Base-by-base conservation (phyloP, 2,329 filamentous ascomycete genomes). In the Fusarium torulosum region DNA sequence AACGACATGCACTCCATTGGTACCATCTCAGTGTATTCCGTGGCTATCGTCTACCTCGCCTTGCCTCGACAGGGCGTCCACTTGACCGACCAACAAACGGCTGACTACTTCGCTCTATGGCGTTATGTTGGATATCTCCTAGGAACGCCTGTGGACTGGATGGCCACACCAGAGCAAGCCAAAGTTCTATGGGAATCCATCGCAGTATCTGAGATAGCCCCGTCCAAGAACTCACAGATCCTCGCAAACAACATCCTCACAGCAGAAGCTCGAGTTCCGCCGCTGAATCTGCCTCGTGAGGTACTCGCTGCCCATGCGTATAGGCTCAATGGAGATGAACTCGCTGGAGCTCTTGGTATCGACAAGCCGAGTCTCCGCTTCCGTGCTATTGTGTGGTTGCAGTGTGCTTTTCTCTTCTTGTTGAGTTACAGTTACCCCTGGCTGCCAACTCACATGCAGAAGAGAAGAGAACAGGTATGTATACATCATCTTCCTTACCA, bases 221-320 rank as follows among this genome's bases (percentile, higher is more conserved):
- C 92, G 0, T 89, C 86, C 0, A 78, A 83, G 1, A 90, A 85
- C 20, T 90, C 86, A 1, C 83, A 83, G 44, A 81, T 89, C 8
- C 82, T 95, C 25, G 90, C 90, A 4, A 90, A 91, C 76, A 95
- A 94, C 74, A 90, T 94, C 72, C 89, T 95, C 69, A 83, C 86
- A 5, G 86, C 86, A 4, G 81, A 94, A n/a, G 84, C 90, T 69
- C 82, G 84, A 49, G 86, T 87, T 40, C 86, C 91, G 1, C 92
- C 92, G 0, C 83, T 87, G 0, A 90, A 88, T 67, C 84, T 89
- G 1, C 89, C 88, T 2, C 83, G 85, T 7, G 86, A 88, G 45
- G 92, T 93, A 75, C 82, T 94, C 52, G 83, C 86, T 49, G 91
- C 91, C 0, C 85, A 87, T 74, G 86, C 88, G 7, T 84, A 91